Conservation (phyloP, 495 filamentous ascomycete species). For the Aspergillus cavernicola region DNA sequence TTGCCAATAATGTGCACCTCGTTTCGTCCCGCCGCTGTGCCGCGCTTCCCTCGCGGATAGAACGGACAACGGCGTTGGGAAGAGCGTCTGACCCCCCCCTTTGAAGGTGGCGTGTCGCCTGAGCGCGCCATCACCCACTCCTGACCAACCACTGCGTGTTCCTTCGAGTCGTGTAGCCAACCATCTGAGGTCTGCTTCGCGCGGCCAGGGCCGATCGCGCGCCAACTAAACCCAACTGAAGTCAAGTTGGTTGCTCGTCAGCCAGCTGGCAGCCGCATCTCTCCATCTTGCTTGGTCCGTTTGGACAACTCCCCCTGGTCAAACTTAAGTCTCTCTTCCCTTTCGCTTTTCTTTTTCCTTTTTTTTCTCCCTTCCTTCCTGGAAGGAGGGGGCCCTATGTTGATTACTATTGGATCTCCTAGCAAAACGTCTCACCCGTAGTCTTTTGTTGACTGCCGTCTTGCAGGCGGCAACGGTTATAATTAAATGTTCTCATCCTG, state of each 20-base stretch:
- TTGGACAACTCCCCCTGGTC: slow-evolving; percentile 10
- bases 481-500: slow-evolving; percentile 16
- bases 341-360: slow-evolving; percentile 15
- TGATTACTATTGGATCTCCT: slow-evolving; percentile 10
- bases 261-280: slow-evolving; percentile 27
- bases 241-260: slow-evolving; percentile 13
- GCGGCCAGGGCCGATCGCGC: slow-evolving; percentile 44
- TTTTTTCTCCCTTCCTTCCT: slow-evolving; percentile 11
- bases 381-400: background rate
- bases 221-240: slow-evolving; percentile 36
- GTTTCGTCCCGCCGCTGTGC: slow-evolving; percentile 20
- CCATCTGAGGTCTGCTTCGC: slow-evolving; percentile 22
- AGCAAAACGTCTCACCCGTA: slow-evolving; percentile 13
- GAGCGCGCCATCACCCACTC: slow-evolving; percentile 34
- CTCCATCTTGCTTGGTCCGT: slow-evolving; percentile 10
- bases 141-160: slow-evolving; percentile 6
- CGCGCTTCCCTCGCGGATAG: slow-evolving; percentile 28
- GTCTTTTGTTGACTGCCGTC: slow-evolving; percentile 11
- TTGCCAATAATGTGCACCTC: background rate
- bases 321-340: slow-evolving; percentile 7
- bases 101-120: slow-evolving; percentile 27
- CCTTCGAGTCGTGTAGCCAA: slow-evolving; percentile 18
- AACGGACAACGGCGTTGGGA: slow-evolving; percentile 2
- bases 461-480: slow-evolving; percentile 18
- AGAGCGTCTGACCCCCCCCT: slow-evolving; percentile 18